Conservation (phyloP, 2,329 filamentous ascomycete genomes). For the Fusarium albidum region DNA sequence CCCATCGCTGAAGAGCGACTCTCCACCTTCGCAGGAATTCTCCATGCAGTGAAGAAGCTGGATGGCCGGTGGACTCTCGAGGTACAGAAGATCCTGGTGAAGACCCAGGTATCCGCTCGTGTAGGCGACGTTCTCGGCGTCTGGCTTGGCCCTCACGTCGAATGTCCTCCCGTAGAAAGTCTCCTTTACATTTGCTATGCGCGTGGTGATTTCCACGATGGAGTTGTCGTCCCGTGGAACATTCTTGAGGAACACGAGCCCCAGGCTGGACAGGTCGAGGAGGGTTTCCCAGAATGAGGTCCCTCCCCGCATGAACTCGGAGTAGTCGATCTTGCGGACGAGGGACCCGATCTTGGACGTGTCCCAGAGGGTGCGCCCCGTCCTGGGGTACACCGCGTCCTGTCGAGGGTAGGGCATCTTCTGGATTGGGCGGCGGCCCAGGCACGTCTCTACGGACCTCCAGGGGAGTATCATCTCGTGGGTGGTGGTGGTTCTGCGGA, state of each 20-base stretch:
- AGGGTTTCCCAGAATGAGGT: conserved; percentile 68
- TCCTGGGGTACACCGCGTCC: conserved; percentile 42
- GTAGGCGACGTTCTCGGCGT: conserved; percentile 92
- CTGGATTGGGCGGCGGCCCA: conserved; percentile 36
- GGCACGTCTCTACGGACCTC: conserved; percentile 47
- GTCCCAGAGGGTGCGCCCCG: conserved; percentile 54
- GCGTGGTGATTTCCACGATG: conserved; percentile 72
- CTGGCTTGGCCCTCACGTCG: conserved; percentile 81
- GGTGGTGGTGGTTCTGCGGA: conserved; percentile 42
- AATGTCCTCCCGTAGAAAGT: conserved; percentile 94
- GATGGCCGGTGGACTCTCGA: conserved; percentile 78
- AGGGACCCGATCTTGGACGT: conserved; percentile 45
- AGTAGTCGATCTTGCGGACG: conserved; percentile 70
- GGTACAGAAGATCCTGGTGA: conserved; percentile 94
- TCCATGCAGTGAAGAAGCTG: conserved; percentile 91
- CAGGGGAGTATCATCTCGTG: conserved; percentile 47
- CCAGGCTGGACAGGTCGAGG: conserved; percentile 68
- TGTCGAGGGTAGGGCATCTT: conserved; percentile 36
- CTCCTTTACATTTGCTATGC: conserved; percentile 81
- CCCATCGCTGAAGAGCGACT: conserved; percentile 86
- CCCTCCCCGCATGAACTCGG: conserved; percentile 72
- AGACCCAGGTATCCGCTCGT: conserved; percentile 83
- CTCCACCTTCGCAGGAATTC: conserved; percentile 81
- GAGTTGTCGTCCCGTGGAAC: conserved; percentile 74
- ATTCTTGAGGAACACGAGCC: conserved; percentile 78